Evolutionary conservation across 1,139 yeast species (phyloP), one percentile per base, ranked within the genome.

Genomic region (Yamadazyma mexicana): DNA sequence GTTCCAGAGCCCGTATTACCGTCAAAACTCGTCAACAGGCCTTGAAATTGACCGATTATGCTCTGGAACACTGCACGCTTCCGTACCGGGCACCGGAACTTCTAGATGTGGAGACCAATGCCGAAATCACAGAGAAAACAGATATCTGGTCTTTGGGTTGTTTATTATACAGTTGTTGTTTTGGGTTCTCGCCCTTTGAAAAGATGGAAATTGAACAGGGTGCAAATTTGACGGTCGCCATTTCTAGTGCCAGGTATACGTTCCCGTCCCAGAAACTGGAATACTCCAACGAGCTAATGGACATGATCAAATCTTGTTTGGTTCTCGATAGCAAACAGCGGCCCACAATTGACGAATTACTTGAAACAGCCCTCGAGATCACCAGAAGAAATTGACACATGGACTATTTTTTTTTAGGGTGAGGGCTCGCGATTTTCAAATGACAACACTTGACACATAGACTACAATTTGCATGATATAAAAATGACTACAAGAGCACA

Each of bases 141-240:
- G 98, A 91, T 56, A 79, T 91, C 15, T 91, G 98, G 98, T 84
- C 95, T 5, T 61, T 89, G 25, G 98, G 98, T 0, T 88, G 97
- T 55, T 69, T 88, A 1, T 57, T 88, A 17, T 91, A 85, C 61
- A 79, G 91, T 1, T 65, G 87, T 48, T 73, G 92, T 61, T 91
- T 85, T 61, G 84, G 86, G 0, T 73, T 74, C 30, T 85, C 95
- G 2, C 98, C 98, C 1, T 91, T 91, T 61, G 96, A 89, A 56
- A 75, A 87, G 55, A 80, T 85, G 54, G 94, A 88, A 50, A 74
- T 79, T 33, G 83, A 83, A 36, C 79, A 82, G 44, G 97, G 97
- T 12, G 96, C 95, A 3, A 86, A 84, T 46, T 69, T 89, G 47
- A 80, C 75, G 42, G 68, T 88, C 52, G 95, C 96, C 5, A 85